Percentiles rank a stretch among this genome's conserved stretches.
Evolutionary conservation across 2,329 filamentous ascomycete genomes (phyloP).

Genomic region (Fusarium odoratissimum): DNA sequence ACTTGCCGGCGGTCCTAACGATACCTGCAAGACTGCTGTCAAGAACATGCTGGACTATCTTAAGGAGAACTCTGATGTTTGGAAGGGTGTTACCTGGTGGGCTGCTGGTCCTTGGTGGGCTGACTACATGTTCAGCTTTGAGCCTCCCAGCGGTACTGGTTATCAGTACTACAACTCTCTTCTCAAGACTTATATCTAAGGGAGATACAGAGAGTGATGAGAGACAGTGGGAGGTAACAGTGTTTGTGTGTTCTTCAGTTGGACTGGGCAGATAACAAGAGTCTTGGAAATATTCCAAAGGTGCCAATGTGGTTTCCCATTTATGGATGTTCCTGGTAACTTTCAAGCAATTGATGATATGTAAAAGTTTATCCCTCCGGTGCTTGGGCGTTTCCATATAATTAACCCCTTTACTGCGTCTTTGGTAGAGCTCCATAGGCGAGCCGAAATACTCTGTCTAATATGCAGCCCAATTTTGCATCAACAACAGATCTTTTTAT

Average conservation of each 20-base stretch:
- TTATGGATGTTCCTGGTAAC: background rate
- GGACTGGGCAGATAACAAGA: background rate
- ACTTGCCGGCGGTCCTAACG: slow-evolving; percentile 65
- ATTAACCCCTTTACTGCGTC: background rate
- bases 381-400: no score
- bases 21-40: slow-evolving; percentile 63
- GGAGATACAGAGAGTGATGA: no score
- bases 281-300: background rate
- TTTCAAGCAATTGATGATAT: background rate
- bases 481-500: no score
- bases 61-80: slow-evolving; percentile 66
- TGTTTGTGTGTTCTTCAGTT: background rate
- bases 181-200: slow-evolving; percentile 35
- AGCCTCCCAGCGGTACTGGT: slow-evolving; percentile 58
- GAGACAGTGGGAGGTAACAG: rapidly evolving
- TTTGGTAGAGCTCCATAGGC: background rate
- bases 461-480: background rate
- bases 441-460: rapidly evolving
- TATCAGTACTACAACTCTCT: slow-evolving; percentile 51
- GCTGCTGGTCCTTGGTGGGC: slow-evolving; percentile 70
- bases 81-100: slow-evolving; percentile 70
- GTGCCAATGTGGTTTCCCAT: background rate
- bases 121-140: slow-evolving; percentile 60
- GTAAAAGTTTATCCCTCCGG: no score
- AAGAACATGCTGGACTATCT: slow-evolving; percentile 64